Conservation (phyloP, 2,329 filamentous ascomycete species). For the Arthrobotrys conoides region DNA sequence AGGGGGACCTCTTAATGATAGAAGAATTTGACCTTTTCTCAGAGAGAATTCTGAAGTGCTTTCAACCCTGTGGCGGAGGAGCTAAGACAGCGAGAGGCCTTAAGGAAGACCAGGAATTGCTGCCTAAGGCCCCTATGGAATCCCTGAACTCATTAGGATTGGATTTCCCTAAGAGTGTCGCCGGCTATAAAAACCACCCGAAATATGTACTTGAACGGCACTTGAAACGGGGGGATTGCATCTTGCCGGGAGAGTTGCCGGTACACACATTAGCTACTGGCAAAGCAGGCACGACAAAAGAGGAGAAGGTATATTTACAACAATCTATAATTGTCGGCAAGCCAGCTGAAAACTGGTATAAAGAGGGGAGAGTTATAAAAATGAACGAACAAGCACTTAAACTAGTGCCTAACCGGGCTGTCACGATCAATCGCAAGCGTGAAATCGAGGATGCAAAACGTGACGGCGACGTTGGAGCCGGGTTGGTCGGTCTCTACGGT, state of each 20-base stretch:
- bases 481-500: slow-evolving; percentile 70
- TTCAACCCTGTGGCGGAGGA: slow-evolving; percentile 80
- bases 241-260: slow-evolving; percentile 77
- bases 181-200: slow-evolving; percentile 89
- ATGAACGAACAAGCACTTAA: slow-evolving; percentile 85
- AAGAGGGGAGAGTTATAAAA: slow-evolving; percentile 83
- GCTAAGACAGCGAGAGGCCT: slow-evolving; percentile 76
- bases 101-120: slow-evolving; percentile 78
- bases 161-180: slow-evolving; percentile 85
- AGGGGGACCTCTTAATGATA: slow-evolving; percentile 82
- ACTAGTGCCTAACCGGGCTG: slow-evolving; percentile 73
- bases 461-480: slow-evolving; percentile 74
- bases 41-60: slow-evolving; percentile 81
- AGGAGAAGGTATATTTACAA: slow-evolving; percentile 78
- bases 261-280: slow-evolving; percentile 71
- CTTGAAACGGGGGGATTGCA: slow-evolving; percentile 84
- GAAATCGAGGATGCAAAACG: slow-evolving; percentile 87
- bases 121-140: slow-evolving; percentile 54
- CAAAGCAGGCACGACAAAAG: slow-evolving; percentile 72
- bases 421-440: slow-evolving; percentile 86
- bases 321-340: slow-evolving; percentile 82
- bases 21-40: slow-evolving; percentile 92
- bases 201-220: slow-evolving; percentile 83
- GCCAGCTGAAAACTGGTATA: slow-evolving; percentile 91
- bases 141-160: slow-evolving; percentile 70